phyloP scores from a whole-genome alignment of 768 basidiomycete species.

The Psilocybe azurescens region DNA sequence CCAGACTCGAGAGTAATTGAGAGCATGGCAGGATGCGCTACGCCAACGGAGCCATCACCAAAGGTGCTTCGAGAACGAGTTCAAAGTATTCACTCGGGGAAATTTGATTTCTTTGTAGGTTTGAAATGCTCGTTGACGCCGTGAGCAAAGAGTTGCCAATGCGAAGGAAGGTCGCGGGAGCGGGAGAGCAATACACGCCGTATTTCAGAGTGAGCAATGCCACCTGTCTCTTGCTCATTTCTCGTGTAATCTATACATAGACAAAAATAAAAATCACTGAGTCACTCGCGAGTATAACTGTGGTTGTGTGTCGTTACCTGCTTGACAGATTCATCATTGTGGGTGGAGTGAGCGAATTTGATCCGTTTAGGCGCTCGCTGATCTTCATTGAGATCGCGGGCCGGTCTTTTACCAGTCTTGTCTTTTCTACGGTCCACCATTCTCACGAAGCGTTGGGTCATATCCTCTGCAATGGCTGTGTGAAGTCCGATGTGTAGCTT shows the following conservation, averaged over 20 bases:
- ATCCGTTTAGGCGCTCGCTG: background rate
- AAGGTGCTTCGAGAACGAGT: constrained; percentile 1
- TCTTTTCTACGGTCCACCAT: background rate
- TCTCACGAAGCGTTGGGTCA: background rate
- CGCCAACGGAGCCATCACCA: background rate
- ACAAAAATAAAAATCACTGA: background rate
- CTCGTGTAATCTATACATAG: background rate
- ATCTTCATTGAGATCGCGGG: background rate
- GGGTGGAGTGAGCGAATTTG: background rate
- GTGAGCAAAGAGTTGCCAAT: background rate
- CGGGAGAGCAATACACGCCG: constrained; percentile 10
- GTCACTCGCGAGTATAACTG: too few relatives aligned
- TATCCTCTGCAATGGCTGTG: constrained; percentile 10
- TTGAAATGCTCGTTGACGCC: background rate
- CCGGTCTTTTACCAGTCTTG: background rate
- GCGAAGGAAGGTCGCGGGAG: constrained; percentile 13
- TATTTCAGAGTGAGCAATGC: constrained; percentile 10
- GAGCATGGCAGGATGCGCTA: background rate
- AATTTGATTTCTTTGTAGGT: background rate
- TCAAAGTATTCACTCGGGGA: background rate
- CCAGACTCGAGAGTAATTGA: background rate
- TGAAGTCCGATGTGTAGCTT: constrained; percentile 20
- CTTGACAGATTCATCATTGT: background rate
- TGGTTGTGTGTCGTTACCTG: too few relatives aligned
- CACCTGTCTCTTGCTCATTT: background rate